These are phyloP conservation scores for Penicillium sp. DNA, from an alignment of 2,329 filamentous ascomycete genomes.

Conservation along the genomic window DNA sequence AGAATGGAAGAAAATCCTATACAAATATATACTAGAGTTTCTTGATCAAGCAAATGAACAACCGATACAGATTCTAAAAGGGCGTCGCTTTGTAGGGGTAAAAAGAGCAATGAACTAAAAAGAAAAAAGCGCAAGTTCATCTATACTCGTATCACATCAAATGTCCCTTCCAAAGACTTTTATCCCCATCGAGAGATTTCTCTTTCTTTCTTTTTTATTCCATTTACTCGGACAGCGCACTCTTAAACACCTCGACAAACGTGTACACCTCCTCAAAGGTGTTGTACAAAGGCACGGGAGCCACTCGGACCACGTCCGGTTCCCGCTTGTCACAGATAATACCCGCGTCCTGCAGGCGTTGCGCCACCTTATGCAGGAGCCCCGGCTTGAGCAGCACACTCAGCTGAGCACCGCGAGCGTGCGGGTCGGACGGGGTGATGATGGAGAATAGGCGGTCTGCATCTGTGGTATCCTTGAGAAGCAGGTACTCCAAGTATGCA, in stretches of 20 bases:
- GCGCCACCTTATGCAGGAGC: slow-evolving; percentile 61
- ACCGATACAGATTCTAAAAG: too few species aligned
- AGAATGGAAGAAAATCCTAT: too few species aligned
- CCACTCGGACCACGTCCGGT: slow-evolving; percentile 75
- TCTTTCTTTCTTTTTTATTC: too few species aligned
- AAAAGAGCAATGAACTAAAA: too few species aligned
- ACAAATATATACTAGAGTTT: too few species aligned
- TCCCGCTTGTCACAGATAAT: slow-evolving; percentile 77
- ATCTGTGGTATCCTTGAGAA: slow-evolving; percentile 40
- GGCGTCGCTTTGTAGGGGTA: too few species aligned
- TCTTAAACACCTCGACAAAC: slow-evolving; percentile 43
- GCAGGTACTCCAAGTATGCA: slow-evolving; percentile 64
- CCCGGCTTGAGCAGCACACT: slow-evolving; percentile 66
- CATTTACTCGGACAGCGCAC: slow-evolving; percentile 18
- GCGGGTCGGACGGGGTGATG: slow-evolving; percentile 62
- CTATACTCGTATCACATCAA: background rate
- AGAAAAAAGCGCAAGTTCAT: too few species aligned
- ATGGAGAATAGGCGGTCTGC: slow-evolving; percentile 47
- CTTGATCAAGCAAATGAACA: too few species aligned
- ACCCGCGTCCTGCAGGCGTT: slow-evolving; percentile 60
- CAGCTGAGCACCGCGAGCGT: slow-evolving; percentile 68
- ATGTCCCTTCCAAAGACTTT: background rate
- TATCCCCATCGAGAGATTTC: background rate
- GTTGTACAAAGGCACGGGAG: slow-evolving; percentile 77
- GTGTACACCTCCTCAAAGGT: slow-evolving; percentile 64